Base-by-base conservation (phyloP, 495 filamentous ascomycete species). In the Xylaria venustula region DNA sequence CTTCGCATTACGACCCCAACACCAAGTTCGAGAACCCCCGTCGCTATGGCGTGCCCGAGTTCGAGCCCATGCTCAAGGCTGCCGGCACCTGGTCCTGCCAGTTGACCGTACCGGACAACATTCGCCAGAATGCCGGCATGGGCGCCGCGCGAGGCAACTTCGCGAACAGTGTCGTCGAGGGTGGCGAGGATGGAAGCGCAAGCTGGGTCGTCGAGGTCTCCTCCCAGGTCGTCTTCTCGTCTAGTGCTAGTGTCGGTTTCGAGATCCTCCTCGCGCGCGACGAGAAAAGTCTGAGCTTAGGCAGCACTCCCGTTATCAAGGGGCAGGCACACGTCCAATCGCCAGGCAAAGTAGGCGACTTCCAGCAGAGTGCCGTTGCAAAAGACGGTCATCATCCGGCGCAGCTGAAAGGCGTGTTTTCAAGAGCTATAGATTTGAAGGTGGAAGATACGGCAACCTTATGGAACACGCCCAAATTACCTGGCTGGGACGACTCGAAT, bases 31-130 rank as follows among this genome's bases (percentile, higher is more conserved):
- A 87, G 23, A 77, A 84, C 23, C 79, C 84, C 22, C 79, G 78
- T 23, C 75, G 76, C 42, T 78, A 87, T 75, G 90, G 89, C 55
- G 79, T 85, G 3, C 93, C 92, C 25, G 87, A 95, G 69, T 98
- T 93, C 72, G 94, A 98, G 70, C 93, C 94, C 12, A 90, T 97
- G 73, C 84, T 98, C 64, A 98, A 98, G 75, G 92, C 94, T 22
- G 95, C 91, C 15, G 92, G 90, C 19, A 86, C 78, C 54, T 98
- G 91, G 88, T 84, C 85, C 68, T 88, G 90, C 26, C 81, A 80
- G 47, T 85, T 98, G 54, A 81, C 84, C 7, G 84, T 98, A 4
- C 93, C 93, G 2, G 83, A 90, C 46, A 74, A 84, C 55, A 87
- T 90, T 32, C 80, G 88, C 42, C 75, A 83, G 61, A 79, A 72